Evolutionary conservation across 2,329 filamentous ascomycete genomes (phyloP).

Genomic region (Arthrinium phaeospermum): DNA sequence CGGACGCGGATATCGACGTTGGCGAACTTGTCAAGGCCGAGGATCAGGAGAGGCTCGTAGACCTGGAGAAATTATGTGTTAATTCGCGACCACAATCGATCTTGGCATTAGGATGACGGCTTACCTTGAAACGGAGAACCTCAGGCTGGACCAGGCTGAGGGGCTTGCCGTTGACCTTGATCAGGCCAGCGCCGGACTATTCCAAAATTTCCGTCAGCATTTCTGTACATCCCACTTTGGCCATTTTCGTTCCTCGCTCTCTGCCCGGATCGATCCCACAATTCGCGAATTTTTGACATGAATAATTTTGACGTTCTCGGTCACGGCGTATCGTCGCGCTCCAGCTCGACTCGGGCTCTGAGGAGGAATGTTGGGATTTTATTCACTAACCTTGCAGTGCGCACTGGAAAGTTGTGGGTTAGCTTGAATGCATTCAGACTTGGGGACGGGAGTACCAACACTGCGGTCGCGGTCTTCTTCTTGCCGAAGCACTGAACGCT

Average conservation of each 20-base stretch:
- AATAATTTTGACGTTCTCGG: constrained; percentile 14
- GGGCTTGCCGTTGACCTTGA: constrained; percentile 99
- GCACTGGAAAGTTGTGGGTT: constrained; percentile 48
- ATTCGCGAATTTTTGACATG: background rate
- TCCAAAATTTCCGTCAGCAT: constrained; percentile 26
- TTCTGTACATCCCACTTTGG: constrained; percentile 24
- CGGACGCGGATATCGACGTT: constrained; percentile 97
- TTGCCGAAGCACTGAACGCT: constrained; percentile 99
- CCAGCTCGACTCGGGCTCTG: background rate
- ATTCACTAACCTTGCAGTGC: constrained; percentile 80
- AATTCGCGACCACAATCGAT: constrained; percentile 19
- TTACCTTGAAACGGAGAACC: constrained; percentile 95
- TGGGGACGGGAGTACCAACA: constrained; percentile 41
- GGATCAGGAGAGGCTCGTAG: constrained; percentile 97
- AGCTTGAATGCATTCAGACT: constrained; percentile 6
- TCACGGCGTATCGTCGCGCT: background rate
- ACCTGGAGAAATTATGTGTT: constrained; percentile 59
- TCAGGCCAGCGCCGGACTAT: constrained; percentile 65
- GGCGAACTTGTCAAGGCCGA: constrained; percentile 97
- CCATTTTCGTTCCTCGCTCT: background rate
- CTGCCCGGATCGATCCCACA: constrained; percentile 15
- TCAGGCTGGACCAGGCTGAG: constrained; percentile 93
- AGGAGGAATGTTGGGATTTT: background rate
- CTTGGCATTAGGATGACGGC: constrained; percentile 23
- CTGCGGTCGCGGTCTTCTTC: constrained; percentile 89